Base-by-base conservation (phyloP, 306 rosid genomes). In the Medicago ruthenica region DNA sequence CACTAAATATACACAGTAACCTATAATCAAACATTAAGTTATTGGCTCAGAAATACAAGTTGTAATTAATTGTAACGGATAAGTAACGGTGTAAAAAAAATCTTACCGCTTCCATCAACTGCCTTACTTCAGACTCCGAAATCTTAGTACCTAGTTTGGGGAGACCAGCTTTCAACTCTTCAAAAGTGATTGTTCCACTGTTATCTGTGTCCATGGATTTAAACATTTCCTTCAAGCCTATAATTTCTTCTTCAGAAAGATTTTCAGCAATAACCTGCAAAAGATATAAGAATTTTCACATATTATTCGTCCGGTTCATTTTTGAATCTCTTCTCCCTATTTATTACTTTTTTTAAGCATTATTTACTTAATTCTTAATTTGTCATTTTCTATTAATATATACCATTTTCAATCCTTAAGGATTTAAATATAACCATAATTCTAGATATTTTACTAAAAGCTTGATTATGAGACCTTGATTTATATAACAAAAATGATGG, bases 121-220 rank as follows among this genome's bases (percentile, higher is more conserved):
- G 97, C 81, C 86, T 86, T 73, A 88, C 95, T 91, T 93, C 96
- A 53, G 93, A 86, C 89, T 91, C 98, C 4, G 98, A 93, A 60
- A 93, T 89, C 92, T 85, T 93, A 47, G 96, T 90, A 53, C 97
- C 97, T 21, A 93, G 86, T 83, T 93, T 89, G 18, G 92, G 97
- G 70, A 93, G 94, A 76, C 98, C 98, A 41, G 90, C 98, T 73
- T 93, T 91, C 79, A 93, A 82, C 84, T 93, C 98, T 76, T 93
- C 98, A 67, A 69, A 89, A 61, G 98, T 93, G 73, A 93, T 84
- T 60, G 97, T 93, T 82, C 98, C 97, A 84, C 96, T 93, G 39
- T 91, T 90, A 86, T 93, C 98, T 5, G 98, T 93, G 81, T 93
- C 98, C 89, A 93, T 90, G 58, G 97, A 89, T 87, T 90, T 93